These are phyloP conservation scores for Boletus hoseneyae DNA, from an alignment of 1,284 basidiomycete species.

Conservation along the genomic window DNA sequence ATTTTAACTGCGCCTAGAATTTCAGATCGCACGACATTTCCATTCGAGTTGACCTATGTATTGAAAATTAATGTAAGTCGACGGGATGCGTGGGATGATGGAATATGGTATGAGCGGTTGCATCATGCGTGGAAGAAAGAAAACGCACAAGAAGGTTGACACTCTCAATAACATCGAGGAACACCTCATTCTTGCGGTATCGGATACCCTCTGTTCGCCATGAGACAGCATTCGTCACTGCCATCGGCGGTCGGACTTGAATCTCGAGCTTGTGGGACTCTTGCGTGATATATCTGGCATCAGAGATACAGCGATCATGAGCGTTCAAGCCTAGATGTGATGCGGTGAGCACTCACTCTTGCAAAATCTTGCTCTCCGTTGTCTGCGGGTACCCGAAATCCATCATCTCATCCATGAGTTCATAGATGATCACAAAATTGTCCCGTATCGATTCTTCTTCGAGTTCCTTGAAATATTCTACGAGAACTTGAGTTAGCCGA, in stretches of 20 bases:
- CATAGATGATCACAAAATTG: constrained; percentile 98
- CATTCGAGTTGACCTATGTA: constrained; percentile 89
- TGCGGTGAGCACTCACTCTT: constrained; percentile 64
- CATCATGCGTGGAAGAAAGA: not conserved
- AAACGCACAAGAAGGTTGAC: constrained; percentile 87
- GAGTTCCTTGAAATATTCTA: constrained; percentile 99
- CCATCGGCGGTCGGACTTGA: constrained; percentile 95
- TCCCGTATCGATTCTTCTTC: constrained; percentile 99
- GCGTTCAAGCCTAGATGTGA: not conserved
- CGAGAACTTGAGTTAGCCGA: constrained; percentile 82
- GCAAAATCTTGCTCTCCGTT: constrained; percentile 98
- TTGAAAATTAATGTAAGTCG: not conserved
- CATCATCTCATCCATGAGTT: constrained; percentile 99
- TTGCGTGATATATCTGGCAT: constrained; percentile 91
- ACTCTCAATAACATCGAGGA: constrained; percentile 97
- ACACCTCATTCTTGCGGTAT: constrained; percentile 99
- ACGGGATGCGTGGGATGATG: not conserved
- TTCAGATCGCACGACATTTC: constrained; percentile 96
- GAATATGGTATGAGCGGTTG: not conserved
- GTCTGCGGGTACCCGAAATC: constrained; percentile 99
- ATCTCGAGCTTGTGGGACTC: constrained; percentile 98
- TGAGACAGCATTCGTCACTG: constrained; percentile 97
- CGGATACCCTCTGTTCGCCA: constrained; percentile 98
- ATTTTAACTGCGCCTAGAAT: constrained; percentile 98
- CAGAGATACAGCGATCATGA: not conserved